Percentiles rank a stretch among this genome's conserved stretches.
Evolutionary conservation across 2,329 filamentous ascomycete species (phyloP).

Genomic region (Paraconiothyrium sp.): DNA sequence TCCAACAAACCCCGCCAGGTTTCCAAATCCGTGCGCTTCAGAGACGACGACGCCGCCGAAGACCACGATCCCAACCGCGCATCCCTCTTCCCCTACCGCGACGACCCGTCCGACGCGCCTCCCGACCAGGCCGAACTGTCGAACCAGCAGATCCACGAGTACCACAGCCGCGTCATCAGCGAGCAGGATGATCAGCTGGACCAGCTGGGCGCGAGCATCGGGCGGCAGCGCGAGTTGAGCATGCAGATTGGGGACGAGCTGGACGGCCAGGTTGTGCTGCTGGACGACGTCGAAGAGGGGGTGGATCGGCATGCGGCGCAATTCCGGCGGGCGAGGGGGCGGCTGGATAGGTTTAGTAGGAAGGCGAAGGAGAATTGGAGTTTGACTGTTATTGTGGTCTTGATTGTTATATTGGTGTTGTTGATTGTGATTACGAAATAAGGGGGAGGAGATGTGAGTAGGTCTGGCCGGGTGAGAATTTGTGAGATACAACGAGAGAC

Average conservation of each 20-base stretch:
- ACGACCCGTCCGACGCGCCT: constrained; percentile 66
- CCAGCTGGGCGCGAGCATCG: constrained; percentile 82
- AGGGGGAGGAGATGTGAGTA: not conserved
- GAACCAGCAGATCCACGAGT: constrained; percentile 87
- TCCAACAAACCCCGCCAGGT: constrained; percentile 44
- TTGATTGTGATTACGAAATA: constrained; percentile 73
- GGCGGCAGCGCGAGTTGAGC: constrained; percentile 87
- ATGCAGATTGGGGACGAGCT: constrained; percentile 98
- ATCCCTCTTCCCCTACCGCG: constrained; percentile 74
- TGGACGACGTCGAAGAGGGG: constrained; percentile 87
- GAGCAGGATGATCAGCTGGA: constrained; percentile 97
- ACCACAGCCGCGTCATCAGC: constrained; percentile 81
- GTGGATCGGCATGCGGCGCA: constrained; percentile 83
- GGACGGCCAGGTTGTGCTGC: constrained; percentile 85
- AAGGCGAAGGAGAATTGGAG: constrained; percentile 87
- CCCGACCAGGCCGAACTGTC: constrained; percentile 67
- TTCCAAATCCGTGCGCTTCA: constrained; percentile 86
- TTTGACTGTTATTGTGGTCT: constrained; percentile 78
- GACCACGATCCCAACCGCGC: constrained; percentile 62
- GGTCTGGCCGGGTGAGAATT: not conserved
- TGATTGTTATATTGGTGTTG: constrained; percentile 84
- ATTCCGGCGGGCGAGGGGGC: constrained; percentile 76
- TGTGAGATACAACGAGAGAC: not conserved
- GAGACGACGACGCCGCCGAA: constrained; percentile 58
- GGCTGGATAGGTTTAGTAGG: constrained; percentile 75